phyloP scores from a whole-genome alignment of 1,284 basidiomycete species.

The Irpex sp. region DNA sequence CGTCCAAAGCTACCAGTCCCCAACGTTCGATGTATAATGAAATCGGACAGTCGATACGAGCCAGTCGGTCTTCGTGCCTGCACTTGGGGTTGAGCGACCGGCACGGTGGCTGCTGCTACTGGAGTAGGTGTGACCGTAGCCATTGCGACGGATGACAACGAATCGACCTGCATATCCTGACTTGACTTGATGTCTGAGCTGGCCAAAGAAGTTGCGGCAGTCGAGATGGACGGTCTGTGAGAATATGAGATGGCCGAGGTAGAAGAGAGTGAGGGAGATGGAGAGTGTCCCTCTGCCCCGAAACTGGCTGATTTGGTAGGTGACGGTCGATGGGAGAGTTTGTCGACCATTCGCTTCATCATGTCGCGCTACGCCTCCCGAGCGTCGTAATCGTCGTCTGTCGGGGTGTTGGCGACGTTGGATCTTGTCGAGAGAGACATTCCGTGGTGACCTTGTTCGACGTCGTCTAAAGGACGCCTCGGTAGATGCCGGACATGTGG shows the following conservation, averaged over 20 bases:
- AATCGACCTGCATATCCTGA: conserved; percentile 32
- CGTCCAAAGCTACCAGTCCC: conserved; percentile 95
- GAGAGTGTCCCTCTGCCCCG: conserved; percentile 16
- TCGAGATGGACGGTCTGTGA: conserved; percentile 62
- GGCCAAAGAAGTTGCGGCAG: conserved; percentile 47
- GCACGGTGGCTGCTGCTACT: neutral
- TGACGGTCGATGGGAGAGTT: conserved; percentile 29
- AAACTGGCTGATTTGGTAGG: conserved; percentile 6
- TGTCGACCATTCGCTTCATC: conserved; percentile 43
- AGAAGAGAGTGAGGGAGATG: conserved; percentile 19
- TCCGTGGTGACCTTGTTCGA: neutral
- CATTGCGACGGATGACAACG: conserved; percentile 10
- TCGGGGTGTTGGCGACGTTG: neutral
- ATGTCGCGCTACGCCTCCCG: conserved; percentile 19
- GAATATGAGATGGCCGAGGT: conserved; percentile 18
- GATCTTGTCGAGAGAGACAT: neutral
- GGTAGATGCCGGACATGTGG: neutral
- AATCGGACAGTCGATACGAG: conserved; percentile 67
- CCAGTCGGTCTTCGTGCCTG: conserved; percentile 50
- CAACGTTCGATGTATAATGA: conserved; percentile 74
- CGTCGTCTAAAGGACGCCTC: neutral
- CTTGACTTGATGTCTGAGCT: conserved; percentile 32
- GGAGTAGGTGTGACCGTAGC: neutral
- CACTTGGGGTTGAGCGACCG: conserved; percentile 11
- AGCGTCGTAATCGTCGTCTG: neutral